phyloP scores from a whole-genome alignment of 2,329 filamentous ascomycete genomes.

The Bertia moriformis region DNA sequence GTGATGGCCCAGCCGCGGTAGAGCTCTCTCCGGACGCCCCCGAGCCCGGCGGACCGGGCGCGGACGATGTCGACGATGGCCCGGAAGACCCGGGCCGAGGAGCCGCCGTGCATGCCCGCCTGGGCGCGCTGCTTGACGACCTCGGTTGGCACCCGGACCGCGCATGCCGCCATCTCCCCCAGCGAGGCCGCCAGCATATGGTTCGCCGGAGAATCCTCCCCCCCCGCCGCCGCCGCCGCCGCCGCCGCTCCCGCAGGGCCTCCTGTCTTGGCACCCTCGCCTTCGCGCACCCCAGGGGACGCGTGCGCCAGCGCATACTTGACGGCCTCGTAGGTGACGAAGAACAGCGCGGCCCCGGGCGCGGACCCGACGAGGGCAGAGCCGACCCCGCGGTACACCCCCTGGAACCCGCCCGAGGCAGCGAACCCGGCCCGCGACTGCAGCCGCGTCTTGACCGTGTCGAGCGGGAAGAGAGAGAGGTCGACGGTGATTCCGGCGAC shows the following conservation, averaged over 20 bases:
- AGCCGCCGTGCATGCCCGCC: conserved; percentile 65
- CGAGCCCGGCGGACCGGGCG: conserved; percentile 5
- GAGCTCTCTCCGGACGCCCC: conserved; percentile 48
- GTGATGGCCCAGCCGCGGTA: conserved; percentile 90
- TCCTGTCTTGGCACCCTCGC: too few species aligned
- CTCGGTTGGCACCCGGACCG: conserved; percentile 53
- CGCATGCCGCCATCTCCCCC: conserved; percentile 52
- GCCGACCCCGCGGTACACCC: conserved; percentile 1
- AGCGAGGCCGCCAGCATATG: conserved; percentile 50
- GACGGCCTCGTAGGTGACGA: not conserved
- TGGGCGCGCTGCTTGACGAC: conserved; percentile 67
- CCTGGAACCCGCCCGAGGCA: not conserved
- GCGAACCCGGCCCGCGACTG: not conserved
- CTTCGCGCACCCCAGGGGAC: too few species aligned
- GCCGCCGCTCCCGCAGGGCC: too few species aligned
- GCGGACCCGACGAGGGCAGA: not conserved
- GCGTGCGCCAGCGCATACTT: conserved; percentile 18
- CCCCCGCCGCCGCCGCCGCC: too few species aligned
- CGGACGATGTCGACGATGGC: conserved; percentile 47
- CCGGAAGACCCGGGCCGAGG: conserved; percentile 49
- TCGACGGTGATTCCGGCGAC: conserved; percentile 3
- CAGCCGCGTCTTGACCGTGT: not conserved
- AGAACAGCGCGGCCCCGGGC: not conserved
- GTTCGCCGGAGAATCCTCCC: too few species aligned
- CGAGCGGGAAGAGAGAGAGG: not conserved